phyloP scores from a whole-genome alignment of 352 stramenopile species.

The Phytophthora sp. region DNA sequence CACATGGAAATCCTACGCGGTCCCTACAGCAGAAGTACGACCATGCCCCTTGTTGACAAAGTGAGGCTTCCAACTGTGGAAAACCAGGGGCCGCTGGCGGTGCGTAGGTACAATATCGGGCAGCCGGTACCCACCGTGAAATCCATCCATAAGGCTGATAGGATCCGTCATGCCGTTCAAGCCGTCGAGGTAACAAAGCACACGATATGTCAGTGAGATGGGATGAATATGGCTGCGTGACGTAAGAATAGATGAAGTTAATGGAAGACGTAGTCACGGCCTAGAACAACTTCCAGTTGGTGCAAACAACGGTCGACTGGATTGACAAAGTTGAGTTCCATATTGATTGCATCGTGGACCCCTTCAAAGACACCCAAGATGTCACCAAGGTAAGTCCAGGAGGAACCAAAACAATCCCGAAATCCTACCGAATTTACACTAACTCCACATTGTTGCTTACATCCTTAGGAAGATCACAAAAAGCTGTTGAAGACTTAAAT shows the following conservation, averaged over 20 bases:
- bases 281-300: conserved; percentile 16
- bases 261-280: background rate
- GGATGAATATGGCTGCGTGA: conserved; percentile 10
- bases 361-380: conserved; percentile 20
- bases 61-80: background rate
- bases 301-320: conserved; percentile 14
- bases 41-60: background rate
- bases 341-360: background rate
- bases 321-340: conserved; percentile 15
- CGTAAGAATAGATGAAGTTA: conserved; percentile 13
- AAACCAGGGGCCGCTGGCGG: background rate
- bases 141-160: background rate
- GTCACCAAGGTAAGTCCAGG: conserved; percentile 8
- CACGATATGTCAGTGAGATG: background rate
- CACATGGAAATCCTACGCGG: conserved; percentile 8
- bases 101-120: background rate
- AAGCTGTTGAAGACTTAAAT: background rate
- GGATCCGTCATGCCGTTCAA: too few relatives aligned
- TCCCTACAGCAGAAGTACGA: background rate
- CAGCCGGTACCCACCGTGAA: background rate
- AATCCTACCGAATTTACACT: background rate
- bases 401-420: background rate
- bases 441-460: background rate
- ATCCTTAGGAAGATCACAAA: conserved; percentile 5
- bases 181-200: too few relatives aligned